Base-by-base conservation (phyloP, 768 basidiomycete species). In the Lactarius quietus region DNA sequence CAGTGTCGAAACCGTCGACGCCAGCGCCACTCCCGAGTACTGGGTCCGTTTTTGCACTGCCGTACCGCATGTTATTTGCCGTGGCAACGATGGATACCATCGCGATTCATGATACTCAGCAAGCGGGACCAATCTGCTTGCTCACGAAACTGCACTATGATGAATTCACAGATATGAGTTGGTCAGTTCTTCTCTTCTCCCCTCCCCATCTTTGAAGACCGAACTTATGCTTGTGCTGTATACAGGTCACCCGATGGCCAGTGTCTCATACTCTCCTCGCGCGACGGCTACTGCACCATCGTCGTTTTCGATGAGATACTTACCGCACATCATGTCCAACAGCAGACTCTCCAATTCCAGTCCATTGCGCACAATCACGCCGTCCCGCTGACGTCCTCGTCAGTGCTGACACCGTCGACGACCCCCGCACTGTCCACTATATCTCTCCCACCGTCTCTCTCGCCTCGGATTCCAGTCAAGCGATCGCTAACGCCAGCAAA, bases 1-100 rank as follows among this genome's bases (percentile, higher is more conserved):
- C 63, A 20, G 36, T 70, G 18, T 70, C 69, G 38, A 70, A 70
- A n/a, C 81, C 84, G 51, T 80, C 85, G 14, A 89, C 89, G 20
- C 89, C 88, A 14, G 82, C 83, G 31, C 74, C 69, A 12, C 71
- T 68, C 20, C 62, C 72, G 3, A 74, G 71, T 31, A 81, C 83
- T 0, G 84, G 83, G 18, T 88, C 92, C 17, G 80, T 97, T 3
- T 98, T 98, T 73, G 85, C 91, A 10, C 76, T 98, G 56, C 92
- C 95, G 3, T 98, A 98, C 75, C 83, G 97, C 58, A 91, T 98
- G 89, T 76, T 98, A 51, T 98, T 90, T 71, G 93, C 97, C 1
- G 93, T 98, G 18, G 90, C 94, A 57, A 97, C 96, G 26, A 97
- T 95, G 87, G 97, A 99, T 76, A 88, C 93, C 0, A 86, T 99